Evolutionary conservation across 768 basidiomycete species (phyloP), one percentile per base, ranked within the genome.

Genomic region (Leccinum obscurum): DNA sequence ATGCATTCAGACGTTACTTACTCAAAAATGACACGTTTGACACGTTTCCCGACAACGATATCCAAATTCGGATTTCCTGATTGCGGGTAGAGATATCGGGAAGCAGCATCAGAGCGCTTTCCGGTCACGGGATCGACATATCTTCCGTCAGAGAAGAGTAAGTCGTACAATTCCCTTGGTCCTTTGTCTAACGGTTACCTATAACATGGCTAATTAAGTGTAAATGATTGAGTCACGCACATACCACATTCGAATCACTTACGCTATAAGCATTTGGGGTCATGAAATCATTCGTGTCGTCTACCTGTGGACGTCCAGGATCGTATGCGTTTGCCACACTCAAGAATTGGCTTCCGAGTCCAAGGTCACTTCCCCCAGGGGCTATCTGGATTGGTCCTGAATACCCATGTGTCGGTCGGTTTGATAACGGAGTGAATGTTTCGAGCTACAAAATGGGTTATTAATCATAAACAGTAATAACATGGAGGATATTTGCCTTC

Each of bases 121-220:
- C 72, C 72, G 3, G 78, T 83, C 34, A 73, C 68, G 3, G 64
- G 70, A 59, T 83, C 76, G 15, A 88, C 75, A 65, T 83, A 89
- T 66, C 87, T 89, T 22, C 6, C 10, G 10, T 37, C 11, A 39
- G 2, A 20, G n/a, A 22, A 24, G 6, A 9, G 22, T 13, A 6
- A 39, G 17, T 41, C 10, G 3, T 49, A 14, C 1, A 9, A 24
- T 49, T 49, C 26, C 0, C 6, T n/a, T 9, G 3, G 26, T 20
- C n/a, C 24, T 34, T 39, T 4, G n/a, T 2, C 5, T 4, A 28
- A 46, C 3, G 7, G 64, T 63, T 49, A 72, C 70, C 58, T 66
- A 48, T 61, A 62, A 30, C 52, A 37, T 11, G 59, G 61, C 72
- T 73, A 26, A 30, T 4, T 5, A 5, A 30, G 17, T 26, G 34